Evolutionary conservation across 495 filamentous ascomycete species (phyloP).

Genomic region (Elasticomyces elasticus): DNA sequence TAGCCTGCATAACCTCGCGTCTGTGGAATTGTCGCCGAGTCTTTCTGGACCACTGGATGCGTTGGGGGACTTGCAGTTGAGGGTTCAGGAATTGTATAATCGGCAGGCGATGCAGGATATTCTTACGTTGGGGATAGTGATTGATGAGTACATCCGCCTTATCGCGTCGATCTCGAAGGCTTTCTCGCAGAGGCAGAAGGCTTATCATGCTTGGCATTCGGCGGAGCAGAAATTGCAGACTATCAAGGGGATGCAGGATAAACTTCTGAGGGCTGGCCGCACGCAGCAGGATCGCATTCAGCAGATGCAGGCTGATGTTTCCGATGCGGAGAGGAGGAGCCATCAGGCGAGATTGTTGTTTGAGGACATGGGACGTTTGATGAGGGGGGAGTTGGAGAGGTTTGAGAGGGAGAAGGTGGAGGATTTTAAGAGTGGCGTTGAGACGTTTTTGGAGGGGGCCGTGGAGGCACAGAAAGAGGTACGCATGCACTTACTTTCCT

Average conservation of each 20-base stretch:
- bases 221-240: slow-evolving; percentile 85
- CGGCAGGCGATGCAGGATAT: slow-evolving; percentile 96
- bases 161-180: slow-evolving; percentile 89
- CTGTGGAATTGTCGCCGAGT: slow-evolving; percentile 79
- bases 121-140: slow-evolving; percentile 88
- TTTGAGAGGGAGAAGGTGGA: slow-evolving; percentile 98
- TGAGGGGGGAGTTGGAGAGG: slow-evolving; percentile 80
- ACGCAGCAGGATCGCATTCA: slow-evolving; percentile 90
- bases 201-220: slow-evolving; percentile 82
- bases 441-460: slow-evolving; percentile 91
- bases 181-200: slow-evolving; percentile 85
- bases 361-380: slow-evolving; percentile 92
- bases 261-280: slow-evolving; percentile 83
- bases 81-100: slow-evolving; percentile 89
- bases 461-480: slow-evolving; percentile 99
- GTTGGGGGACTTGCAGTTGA: slow-evolving; percentile 82
- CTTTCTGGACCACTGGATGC: slow-evolving; percentile 81
- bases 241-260: slow-evolving; percentile 75
- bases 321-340: slow-evolving; percentile 85
- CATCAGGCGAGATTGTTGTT: slow-evolving; percentile 83
- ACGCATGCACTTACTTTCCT: slow-evolving; percentile 21
- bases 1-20: slow-evolving; percentile 78
- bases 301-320: slow-evolving; percentile 83
- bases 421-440: slow-evolving; percentile 95
- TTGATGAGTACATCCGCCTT: slow-evolving; percentile 94